Evolutionary conservation across 306 rosid genomes (phyloP), one percentile per base, ranked within the genome.

Genomic region (Cicer chorassanicum): DNA sequence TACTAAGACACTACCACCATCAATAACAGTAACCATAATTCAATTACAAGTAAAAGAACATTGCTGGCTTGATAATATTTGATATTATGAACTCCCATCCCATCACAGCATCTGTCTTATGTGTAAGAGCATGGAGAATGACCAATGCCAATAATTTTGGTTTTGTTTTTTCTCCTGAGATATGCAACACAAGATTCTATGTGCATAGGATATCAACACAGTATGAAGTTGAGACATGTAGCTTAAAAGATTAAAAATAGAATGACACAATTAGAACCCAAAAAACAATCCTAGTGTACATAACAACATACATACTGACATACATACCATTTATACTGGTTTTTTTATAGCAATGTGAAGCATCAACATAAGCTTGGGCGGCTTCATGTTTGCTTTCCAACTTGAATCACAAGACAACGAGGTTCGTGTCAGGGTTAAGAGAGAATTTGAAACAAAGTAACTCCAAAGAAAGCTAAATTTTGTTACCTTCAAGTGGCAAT

Each of bases 341-440:
- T 83, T 94, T 95, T 85, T 95, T 95, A 74, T 87, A 95, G 87
- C 91, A 85, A 84, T 90, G 93, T n/a, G 91, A 93, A 67, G 98
- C 96, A 70, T 90, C 98, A 80, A 89, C 89, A 64, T 85, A 92
- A 75, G 99, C 89, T 81, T 87, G 89, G 66, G 98, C 99, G 13
- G 96, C 90, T 85, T 95, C 97, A 78, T 95, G 98, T 81, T 95
- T 92, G 84, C 97, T 95, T 46, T 95, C 99, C 82, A 74, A 69
- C 99, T 94, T 53, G 16, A 85, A 41, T 43, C 63, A 70, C 51
- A 78, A 44, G 18, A 78, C 54, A 63, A 39, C 19, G 73, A 42
- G 8, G 56, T 73, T 61, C 21, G 61, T 59, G 68, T 71, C 9
- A 72, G n/a, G 24, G 15, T 48, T 11, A 49, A 49, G 10, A 67